Conservation (phyloP, 257 asterid genomes). For the Plantago elongata region DNA sequence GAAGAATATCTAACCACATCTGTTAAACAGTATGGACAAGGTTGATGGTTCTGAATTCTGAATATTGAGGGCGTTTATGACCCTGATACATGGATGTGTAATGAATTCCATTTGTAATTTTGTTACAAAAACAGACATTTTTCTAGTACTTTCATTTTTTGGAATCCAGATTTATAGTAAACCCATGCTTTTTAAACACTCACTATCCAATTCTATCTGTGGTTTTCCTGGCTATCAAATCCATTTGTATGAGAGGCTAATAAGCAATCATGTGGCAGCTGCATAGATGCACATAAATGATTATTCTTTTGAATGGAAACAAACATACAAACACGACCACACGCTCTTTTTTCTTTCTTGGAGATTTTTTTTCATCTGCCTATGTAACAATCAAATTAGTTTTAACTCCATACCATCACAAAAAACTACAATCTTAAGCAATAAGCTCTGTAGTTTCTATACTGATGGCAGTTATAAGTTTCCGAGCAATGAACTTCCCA, state of each 20-base stretch:
- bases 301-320: neutral
- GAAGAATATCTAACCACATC: no score
- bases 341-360: conserved; percentile 15
- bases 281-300: neutral
- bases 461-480: conserved; percentile 43
- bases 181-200: no score
- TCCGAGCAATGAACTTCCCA: conserved; percentile 35
- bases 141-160: no score
- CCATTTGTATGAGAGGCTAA: conserved; percentile 16
- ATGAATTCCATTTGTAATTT: no score
- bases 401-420: neutral
- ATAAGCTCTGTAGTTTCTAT: neutral
- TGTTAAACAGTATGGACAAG: no score
- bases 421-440: neutral
- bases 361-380: neutral
- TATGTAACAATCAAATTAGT: neutral
- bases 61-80: no score
- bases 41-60: no score
- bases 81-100: no score
- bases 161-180: no score
- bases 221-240: neutral
- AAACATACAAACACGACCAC: conserved; percentile 26
- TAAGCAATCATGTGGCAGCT: conserved; percentile 13
- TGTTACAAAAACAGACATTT: no score
- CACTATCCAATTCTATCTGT: neutral